Base-by-base conservation (phyloP, 352 stramenopile species). In the Achlya hypogyna region DNA sequence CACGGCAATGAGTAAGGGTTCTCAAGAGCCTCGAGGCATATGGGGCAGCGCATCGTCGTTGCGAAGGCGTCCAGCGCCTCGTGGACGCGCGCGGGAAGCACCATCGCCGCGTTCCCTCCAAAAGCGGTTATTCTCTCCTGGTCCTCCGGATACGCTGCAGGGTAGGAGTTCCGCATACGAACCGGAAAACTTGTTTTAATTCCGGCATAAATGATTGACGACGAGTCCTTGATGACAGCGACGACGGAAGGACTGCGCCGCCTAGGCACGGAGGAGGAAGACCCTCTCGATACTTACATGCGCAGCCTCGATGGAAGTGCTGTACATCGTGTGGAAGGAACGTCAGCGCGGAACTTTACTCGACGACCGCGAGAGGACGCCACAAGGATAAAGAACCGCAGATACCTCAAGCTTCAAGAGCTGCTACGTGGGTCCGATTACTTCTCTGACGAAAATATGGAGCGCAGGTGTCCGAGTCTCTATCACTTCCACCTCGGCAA, bases 251-350 rank as follows among this genome's bases (percentile, higher is more conserved):
- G 9, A 53, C 22, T 53, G 45, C 45, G 45, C 8, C 22, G 22
- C 45, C 8, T 53, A 22, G 45, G 38, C 29, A 31, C 71, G 23
- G 68, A 73, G 10, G 72, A 75, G 23, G 72, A 86, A 53, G 85
- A 94, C 67, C 76, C 85, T 54, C 72, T 94, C 54, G 85, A 94
- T 68, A 82, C 72, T 52, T 94, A 85, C 75, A 94, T 94, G 83
- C 79, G 77, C 56, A 84, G 75, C 25, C 69, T 94, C 31, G 71
- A 75, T 59, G 52, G 81, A 4, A 72, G 74, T 16, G 58, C 32
- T 22, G 12, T 45, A 23, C 14, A 6, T 32, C 8, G 40, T 53
- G 14, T 20, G 53, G 14, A 40, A 40, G n/a, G 31, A 34, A 71
- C 59, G 20, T 70, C 71, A 31, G 42, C 53, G 23, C 56, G 70